phyloP scores from a whole-genome alignment of 129 eudicot genomes.

The Centaurea solstitialis region DNA sequence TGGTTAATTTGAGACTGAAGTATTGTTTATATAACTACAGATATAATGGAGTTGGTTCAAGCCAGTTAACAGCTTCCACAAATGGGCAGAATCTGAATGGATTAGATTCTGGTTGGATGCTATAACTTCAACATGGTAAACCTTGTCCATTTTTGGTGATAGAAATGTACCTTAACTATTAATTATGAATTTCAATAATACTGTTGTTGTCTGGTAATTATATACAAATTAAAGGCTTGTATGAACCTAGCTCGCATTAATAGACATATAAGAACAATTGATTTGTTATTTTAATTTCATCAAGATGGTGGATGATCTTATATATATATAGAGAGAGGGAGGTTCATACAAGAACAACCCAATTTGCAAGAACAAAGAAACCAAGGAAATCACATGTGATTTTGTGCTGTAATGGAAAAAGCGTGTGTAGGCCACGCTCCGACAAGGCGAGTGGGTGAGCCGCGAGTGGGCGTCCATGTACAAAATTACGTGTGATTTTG shows the following conservation, averaged over 20 bases:
- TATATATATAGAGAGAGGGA: too few species aligned
- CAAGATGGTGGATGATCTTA: background rate
- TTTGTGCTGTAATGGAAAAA: too few species aligned
- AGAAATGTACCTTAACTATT: conserved; percentile 6
- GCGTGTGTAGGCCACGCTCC: too few species aligned
- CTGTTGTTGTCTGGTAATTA: conserved; percentile 19
- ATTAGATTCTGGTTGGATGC: conserved; percentile 89
- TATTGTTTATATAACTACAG: conserved; percentile 29
- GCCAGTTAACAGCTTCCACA: conserved; percentile 54
- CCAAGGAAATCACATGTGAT: too few species aligned
- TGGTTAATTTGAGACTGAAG: background rate
- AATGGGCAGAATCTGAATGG: conserved; percentile 64
- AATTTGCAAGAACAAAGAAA: too few species aligned
- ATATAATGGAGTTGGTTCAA: conserved; percentile 54
- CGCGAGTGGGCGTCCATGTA: too few species aligned
- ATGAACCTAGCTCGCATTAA: conserved; percentile 12
- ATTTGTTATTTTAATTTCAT: conserved; percentile 9
- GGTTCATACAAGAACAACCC: too few species aligned
- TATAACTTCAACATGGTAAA: conserved; percentile 35
- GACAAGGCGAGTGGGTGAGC: too few species aligned
- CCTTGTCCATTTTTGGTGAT: conserved; percentile 27
- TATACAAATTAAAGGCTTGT: conserved; percentile 14
- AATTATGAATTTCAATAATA: conserved; percentile 27
- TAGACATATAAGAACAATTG: background rate
- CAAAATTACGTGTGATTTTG: too few species aligned